Conservation (phyloP, 2,329 filamentous ascomycete genomes). For the Alternaria gansuensis region DNA sequence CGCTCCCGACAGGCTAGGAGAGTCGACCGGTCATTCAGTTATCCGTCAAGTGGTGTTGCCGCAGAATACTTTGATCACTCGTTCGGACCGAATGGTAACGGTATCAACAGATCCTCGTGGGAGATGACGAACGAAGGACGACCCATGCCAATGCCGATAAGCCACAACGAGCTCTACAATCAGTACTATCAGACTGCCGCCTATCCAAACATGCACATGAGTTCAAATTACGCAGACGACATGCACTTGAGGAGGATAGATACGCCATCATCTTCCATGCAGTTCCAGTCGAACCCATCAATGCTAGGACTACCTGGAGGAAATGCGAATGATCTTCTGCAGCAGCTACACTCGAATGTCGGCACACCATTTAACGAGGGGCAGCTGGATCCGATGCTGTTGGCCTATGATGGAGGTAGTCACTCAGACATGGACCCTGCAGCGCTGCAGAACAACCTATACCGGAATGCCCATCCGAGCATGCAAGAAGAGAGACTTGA, state of each 20-base stretch:
- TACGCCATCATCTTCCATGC: conserved; percentile 36
- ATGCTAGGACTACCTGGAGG: conserved; percentile 54
- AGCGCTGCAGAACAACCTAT: conserved; percentile 38
- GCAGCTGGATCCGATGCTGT: conserved; percentile 55
- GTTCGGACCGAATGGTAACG: conserved; percentile 41
- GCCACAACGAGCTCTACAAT: conserved; percentile 55
- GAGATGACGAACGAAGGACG: conserved; percentile 62
- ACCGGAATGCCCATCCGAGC: conserved; percentile 44
- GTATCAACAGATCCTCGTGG: conserved; percentile 61
- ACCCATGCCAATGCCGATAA: conserved; percentile 58
- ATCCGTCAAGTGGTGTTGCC: conserved; percentile 35
- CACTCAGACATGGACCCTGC: conserved; percentile 32
- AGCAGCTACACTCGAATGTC: conserved; percentile 42
- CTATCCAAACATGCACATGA: conserved; percentile 52
- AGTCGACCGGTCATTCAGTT: conserved; percentile 39
- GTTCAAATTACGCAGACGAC: conserved; percentile 41
- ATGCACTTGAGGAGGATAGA: conserved; percentile 57
- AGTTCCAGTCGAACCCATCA: conserved; percentile 44
- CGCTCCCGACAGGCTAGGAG: conserved; percentile 37
- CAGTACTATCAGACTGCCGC: conserved; percentile 63
- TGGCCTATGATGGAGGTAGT: conserved; percentile 45
- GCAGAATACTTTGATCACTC: conserved; percentile 40
- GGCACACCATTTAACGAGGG: conserved; percentile 48
- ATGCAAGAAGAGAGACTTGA: conserved; percentile 44
- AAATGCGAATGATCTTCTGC: conserved; percentile 50